Base-by-base conservation (phyloP, 129 eudicot species). In the Scalesia atractyloides region DNA sequence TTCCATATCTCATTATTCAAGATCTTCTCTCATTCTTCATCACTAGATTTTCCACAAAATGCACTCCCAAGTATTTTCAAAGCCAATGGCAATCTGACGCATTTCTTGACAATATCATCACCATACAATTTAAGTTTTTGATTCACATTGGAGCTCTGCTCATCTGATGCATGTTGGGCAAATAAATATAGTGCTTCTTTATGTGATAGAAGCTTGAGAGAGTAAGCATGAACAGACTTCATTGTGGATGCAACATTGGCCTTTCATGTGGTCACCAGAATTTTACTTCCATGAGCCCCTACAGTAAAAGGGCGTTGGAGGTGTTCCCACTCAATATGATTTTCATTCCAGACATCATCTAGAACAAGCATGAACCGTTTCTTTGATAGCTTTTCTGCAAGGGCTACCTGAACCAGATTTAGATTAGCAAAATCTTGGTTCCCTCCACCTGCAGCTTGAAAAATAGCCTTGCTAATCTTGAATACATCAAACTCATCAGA, bases 401-500 rank as follows among this genome's bases (percentile, higher is more conserved):
- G 60, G 30, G 60, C 60, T 10, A 53, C 18, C 19, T 53, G 60
- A 53, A 53, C 33, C 30, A 16, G 60, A 53, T 53, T 53, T 16
- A 53, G 30, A 53, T 20, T 53, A 16, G 19, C 60, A 53, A 53
- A 53, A 14, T 53, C 19, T 9, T 53, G 9, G 30, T 18, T 20
- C 12, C 19, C 30, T n/a, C 60, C 59, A 17, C 59, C 60, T 2
- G 18, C 60, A 53, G 19, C 60, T 16, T 17, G 19, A 53, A 6
- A 53, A 53, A 53, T 53, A 19, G 60, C 60, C 30, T 53, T 53
- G 60, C 60, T 53, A 16, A 53, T 53, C 1, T 7, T 17, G 3
- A 53, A 53, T 53, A 53, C 30, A 53, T 53, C 60, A 53, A 53
- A 53, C 26, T 53, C 60, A 53, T 53, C 60, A 53, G 30, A 19